Evolutionary conservation across 1,284 basidiomycete species (phyloP).

Genomic region (Hymenochaete sp.): DNA sequence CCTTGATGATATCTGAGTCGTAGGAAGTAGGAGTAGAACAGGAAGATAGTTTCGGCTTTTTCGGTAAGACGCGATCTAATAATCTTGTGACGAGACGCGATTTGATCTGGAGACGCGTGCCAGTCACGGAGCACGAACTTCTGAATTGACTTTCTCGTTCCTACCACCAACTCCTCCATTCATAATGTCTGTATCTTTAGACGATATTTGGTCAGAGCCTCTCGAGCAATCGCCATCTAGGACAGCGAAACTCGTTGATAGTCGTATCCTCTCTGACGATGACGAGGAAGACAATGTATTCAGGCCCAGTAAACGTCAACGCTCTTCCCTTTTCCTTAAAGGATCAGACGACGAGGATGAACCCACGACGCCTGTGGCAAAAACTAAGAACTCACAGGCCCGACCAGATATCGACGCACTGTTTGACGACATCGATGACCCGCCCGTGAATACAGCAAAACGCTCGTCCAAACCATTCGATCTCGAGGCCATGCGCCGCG

Average conservation of each 20-base stretch:
- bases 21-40: not conserved
- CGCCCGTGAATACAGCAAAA: slow-evolving; percentile 24
- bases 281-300: slow-evolving; percentile 10
- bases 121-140: too few species aligned
- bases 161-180: slow-evolving; percentile 3
- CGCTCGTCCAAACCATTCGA: slow-evolving; percentile 39
- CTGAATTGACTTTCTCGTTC: not conserved
- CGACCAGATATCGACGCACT: slow-evolving; percentile 49
- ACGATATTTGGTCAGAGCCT: slow-evolving; percentile 21
- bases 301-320: slow-evolving; percentile 21
- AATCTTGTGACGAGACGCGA: too few species aligned
- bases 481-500: slow-evolving; percentile 40
- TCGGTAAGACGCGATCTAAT: too few species aligned
- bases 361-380: slow-evolving; percentile 19
- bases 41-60: too few species aligned
- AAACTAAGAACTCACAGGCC: slow-evolving; percentile 15
- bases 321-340: slow-evolving; percentile 31
- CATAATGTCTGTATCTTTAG: slow-evolving; percentile 18
- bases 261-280: not conserved
- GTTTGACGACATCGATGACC: slow-evolving; percentile 49
- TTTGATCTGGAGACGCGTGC: too few species aligned
- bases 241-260: not conserved
- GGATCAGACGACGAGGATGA: slow-evolving; percentile 28
- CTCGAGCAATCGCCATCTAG: slow-evolving; percentile 10
- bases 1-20: too few species aligned